Percentiles rank a stretch among this genome's conserved stretches.
phyloP scores from a whole-genome alignment of 306 rosid genomes.

The Lagenaria siceraria region DNA sequence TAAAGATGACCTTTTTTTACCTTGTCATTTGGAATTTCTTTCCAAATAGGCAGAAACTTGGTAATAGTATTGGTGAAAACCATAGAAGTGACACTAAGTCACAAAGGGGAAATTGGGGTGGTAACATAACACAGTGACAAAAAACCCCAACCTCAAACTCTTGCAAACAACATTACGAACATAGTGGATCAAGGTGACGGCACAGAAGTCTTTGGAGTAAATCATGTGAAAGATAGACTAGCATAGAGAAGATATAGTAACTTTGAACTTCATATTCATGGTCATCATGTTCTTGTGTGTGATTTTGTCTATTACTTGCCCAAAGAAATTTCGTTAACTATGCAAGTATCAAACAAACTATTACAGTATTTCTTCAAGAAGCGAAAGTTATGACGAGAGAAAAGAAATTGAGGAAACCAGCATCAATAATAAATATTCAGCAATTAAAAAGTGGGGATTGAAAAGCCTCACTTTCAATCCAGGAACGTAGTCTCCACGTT shows the following conservation, averaged over 20 bases:
- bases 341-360: not conserved
- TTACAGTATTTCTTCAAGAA: not conserved
- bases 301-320: not conserved
- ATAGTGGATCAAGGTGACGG: not conserved
- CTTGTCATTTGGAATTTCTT: not conserved
- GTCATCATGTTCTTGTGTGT: not conserved
- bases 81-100: not conserved
- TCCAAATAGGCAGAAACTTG: not conserved
- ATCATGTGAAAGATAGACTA: not conserved
- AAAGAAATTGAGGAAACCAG: not conserved
- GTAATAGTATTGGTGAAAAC: not conserved
- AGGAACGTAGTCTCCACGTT: slow-evolving; percentile 96
- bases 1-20: not conserved
- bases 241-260: not conserved
- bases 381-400: not conserved
- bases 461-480: slow-evolving; percentile 60
- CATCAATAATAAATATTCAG: not conserved
- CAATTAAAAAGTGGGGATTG: not conserved
- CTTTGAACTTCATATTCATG: not conserved
- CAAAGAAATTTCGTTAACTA: not conserved
- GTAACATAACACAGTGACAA: not conserved
- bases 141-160: not conserved
- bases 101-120: not conserved
- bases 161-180: not conserved
- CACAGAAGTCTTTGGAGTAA: not conserved